Base-by-base conservation (phyloP, 2,329 filamentous ascomycete species). In the Penicillium sp. region DNA sequence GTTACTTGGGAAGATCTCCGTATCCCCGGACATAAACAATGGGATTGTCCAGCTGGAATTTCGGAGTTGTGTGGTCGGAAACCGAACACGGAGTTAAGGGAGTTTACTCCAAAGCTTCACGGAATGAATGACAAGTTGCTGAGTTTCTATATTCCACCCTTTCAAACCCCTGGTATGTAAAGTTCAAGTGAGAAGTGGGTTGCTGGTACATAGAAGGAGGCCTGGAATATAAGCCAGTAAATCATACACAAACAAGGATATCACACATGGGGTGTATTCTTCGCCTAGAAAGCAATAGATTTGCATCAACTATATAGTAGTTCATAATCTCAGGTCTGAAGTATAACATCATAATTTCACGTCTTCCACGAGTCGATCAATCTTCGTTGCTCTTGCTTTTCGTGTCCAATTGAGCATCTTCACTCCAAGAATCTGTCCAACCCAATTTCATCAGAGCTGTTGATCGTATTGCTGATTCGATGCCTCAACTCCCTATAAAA, bases 361-460 rank as follows among this genome's bases (percentile, higher is more conserved):
- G 44, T 45, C 26, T 36, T 27, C 34, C 34, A 48, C 19, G 10
- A 34, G 34, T 42, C 36, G 16, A 47, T 27, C 9, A 47, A 35
- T 14, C 36, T 23, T 34, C 30, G 27, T 39, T 32, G 39, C n/a
- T 19, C 40, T 18, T 27, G 11, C 6, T 14, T 9, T 19, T 47
- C 10, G 27, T 23, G 23, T 38, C 11, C 18, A 27, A 27, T 14
- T 13, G 2, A 13, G 29, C 6, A 27, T 14, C 13, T 11, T 26
- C 26, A 30, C 16, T 18, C 11, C 8, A 44, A 26, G 11, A 45
- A 36, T 13, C 19, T 14, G 23, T 45, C 35, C 39, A 70, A 41
- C 2, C 60, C 60, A 46, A 67, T 13, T 53, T 71, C 68, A 55
- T 71, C 69, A n/a, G 63, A 65, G 32, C 64, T 66, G 53, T 70